phyloP scores from a whole-genome alignment of 108 stramenopile genomes.

The Pseudonitzschia delicatissima region DNA sequence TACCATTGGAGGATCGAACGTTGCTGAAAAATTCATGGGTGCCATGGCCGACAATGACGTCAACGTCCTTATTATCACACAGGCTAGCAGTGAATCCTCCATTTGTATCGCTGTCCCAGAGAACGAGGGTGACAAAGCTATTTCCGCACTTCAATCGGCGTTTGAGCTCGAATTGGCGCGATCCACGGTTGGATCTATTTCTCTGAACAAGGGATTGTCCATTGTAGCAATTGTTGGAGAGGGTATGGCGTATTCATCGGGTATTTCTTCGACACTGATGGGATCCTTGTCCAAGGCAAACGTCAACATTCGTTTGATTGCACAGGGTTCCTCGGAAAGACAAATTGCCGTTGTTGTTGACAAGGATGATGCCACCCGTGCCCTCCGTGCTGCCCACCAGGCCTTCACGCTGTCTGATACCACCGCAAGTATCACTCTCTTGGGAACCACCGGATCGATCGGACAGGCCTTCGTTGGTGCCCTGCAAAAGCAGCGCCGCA shows the following conservation, averaged over 20 bases:
- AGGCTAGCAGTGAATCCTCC: conserved; percentile 80
- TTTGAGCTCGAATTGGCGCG: conserved; percentile 76
- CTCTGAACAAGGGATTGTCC: conserved; percentile 43
- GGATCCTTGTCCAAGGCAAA: conserved; percentile 75
- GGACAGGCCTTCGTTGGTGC: conserved; percentile 55
- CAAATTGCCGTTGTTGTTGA: conserved; percentile 85
- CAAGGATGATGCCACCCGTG: conserved; percentile 60
- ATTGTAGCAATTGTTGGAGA: conserved; percentile 90
- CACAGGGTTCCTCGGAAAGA: conserved; percentile 82
- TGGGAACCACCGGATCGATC: conserved; percentile 58
- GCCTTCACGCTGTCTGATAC: conserved; percentile 76
- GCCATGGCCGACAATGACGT: conserved; percentile 71
- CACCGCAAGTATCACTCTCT: conserved; percentile 50
- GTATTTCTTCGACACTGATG: conserved; percentile 82
- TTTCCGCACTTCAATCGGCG: conserved; percentile 45
- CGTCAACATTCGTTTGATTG: conserved; percentile 86
- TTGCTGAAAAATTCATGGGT: conserved; percentile 78
- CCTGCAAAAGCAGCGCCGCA: conserved; percentile 42
- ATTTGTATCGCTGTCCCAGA: conserved; percentile 78
- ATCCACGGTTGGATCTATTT: conserved; percentile 53
- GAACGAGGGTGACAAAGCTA: conserved; percentile 60
- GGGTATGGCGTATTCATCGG: conserved; percentile 79
- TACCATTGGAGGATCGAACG: conserved; percentile 82
- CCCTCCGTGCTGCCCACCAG: conserved; percentile 84
- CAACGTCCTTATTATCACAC: conserved; percentile 81